Evolutionary conservation across 257 asterid genomes (phyloP).

Genomic region (Nicotiana tomentosiformis): DNA sequence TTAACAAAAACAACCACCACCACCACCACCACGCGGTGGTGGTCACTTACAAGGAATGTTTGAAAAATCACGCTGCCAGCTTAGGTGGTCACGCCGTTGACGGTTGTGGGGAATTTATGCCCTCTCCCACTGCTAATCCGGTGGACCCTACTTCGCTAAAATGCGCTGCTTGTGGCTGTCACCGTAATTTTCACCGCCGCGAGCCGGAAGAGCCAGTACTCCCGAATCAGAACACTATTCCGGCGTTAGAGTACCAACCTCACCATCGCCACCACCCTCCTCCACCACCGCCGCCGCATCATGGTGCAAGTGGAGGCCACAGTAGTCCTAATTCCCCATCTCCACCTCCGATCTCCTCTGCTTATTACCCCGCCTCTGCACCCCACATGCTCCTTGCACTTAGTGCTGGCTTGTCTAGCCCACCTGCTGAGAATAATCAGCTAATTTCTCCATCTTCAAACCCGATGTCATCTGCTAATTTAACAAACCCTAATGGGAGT

Average conservation of each 20-base stretch:
- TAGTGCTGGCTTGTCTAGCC: conserved; percentile 25
- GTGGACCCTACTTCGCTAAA: conserved; percentile 79
- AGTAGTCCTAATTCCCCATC: conserved; percentile 38
- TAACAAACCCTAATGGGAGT: background rate
- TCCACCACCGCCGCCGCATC: conserved; percentile 10
- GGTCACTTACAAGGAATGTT: conserved; percentile 77
- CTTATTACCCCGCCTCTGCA: conserved; percentile 44
- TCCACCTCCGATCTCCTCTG: conserved; percentile 28
- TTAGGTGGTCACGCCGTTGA: conserved; percentile 92
- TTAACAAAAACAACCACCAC: conserved; percentile 20
- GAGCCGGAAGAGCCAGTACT: conserved; percentile 64
- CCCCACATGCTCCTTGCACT: conserved; percentile 55
- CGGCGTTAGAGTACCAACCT: conserved; percentile 59
- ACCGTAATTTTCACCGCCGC: conserved; percentile 97
- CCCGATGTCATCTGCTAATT: background rate
- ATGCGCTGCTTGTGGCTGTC: conserved; percentile 99
- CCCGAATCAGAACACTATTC: conserved; percentile 28
- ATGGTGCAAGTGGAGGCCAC: background rate
- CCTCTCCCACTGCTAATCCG: conserved; percentile 52
- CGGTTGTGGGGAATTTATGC: conserved; percentile 98
- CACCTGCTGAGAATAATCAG: conserved; percentile 6
- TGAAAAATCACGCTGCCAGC: conserved; percentile 86
- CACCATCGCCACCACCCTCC: conserved; percentile 22
- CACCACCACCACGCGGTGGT: conserved; percentile 52
- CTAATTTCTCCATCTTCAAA: background rate